A percentile compares a stretch with the other conserved stretches of the same genome.
These are phyloP conservation scores for Trichosporon faecale DNA, from an alignment of 1,284 basidiomycete species.

Conservation along the genomic window DNA sequence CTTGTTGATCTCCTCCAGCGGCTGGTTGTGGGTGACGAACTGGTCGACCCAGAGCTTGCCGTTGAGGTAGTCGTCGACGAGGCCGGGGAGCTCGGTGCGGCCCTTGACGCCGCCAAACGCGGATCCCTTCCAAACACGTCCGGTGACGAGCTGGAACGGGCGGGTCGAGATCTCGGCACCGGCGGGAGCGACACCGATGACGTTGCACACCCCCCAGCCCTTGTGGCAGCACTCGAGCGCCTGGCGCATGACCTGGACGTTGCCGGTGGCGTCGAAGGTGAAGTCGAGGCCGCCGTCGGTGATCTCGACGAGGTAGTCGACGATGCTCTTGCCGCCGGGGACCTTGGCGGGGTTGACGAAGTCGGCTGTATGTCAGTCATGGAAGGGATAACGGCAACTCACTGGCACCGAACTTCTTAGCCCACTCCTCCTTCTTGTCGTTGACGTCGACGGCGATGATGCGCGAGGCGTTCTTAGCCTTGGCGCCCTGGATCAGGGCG, in stretches of 20 bases:
- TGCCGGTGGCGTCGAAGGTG: slow-evolving; percentile 96
- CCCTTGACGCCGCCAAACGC: slow-evolving; percentile 99
- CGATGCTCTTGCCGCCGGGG: slow-evolving; percentile 73
- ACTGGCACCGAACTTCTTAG: slow-evolving; percentile 89
- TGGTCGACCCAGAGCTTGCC: slow-evolving; percentile 66
- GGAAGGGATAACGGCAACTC: slow-evolving; percentile 17
- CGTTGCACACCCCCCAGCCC: slow-evolving; percentile 94
- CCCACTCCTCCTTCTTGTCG: slow-evolving; percentile 79
- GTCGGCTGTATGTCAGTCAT: slow-evolving; percentile 56
- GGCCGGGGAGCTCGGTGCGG: slow-evolving; percentile 84
- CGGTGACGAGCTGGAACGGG: slow-evolving; percentile 78
- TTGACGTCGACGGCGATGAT: slow-evolving; percentile 94
- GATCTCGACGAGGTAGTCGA: slow-evolving; percentile 84
- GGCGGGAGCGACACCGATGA: slow-evolving; percentile 94
- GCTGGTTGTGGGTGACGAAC: slow-evolving; percentile 78
- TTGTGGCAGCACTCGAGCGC: slow-evolving; percentile 98
- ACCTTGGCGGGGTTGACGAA: slow-evolving; percentile 84
- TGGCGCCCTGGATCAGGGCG: slow-evolving; percentile 80
- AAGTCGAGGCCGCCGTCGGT: slow-evolving; percentile 97
- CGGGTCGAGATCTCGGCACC: slow-evolving; percentile 96
- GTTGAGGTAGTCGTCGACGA: slow-evolving; percentile 63
- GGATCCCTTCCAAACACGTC: slow-evolving; percentile 89
- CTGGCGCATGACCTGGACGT: slow-evolving; percentile 90
- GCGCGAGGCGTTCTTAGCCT: slow-evolving; percentile 72
- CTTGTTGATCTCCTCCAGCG: slow-evolving; percentile 74